Evolutionary conservation across 371 early-diverging fungal genomes (phyloP).

Genomic region (Mucor sp.): DNA sequence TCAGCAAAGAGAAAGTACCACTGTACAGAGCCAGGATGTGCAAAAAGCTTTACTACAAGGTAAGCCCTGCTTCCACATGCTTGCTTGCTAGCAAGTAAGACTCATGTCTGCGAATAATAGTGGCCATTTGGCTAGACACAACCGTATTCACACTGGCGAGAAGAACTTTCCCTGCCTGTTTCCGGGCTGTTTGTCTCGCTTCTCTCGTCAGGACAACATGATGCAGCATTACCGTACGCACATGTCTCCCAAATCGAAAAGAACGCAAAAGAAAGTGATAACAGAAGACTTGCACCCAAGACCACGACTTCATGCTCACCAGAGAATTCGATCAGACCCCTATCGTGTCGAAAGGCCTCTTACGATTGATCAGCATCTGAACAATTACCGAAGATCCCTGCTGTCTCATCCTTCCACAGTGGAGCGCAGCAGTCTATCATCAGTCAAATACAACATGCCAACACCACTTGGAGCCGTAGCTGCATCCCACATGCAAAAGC

Average conservation of each 20-base stretch:
- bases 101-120: constrained; percentile 30
- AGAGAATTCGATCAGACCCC: constrained; percentile 46
- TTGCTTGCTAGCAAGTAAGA: not conserved
- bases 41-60: constrained; percentile 58
- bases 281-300: constrained; percentile 37
- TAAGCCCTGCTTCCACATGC: constrained; percentile 7
- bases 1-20: constrained; percentile 46
- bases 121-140: constrained; percentile 87
- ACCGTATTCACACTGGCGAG: constrained; percentile 91
- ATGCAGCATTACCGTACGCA: constrained; percentile 90
- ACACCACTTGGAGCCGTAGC: constrained; percentile 24
- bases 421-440: constrained; percentile 4
- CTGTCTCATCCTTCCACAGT: not conserved
- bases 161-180: constrained; percentile 86
- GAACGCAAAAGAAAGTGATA: constrained; percentile 42
- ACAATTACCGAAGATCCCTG: constrained; percentile 40
- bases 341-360: constrained; percentile 42
- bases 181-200: constrained; percentile 79
- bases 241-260: constrained; percentile 73
- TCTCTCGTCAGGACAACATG: constrained; percentile 91
- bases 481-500: constrained; percentile 16
- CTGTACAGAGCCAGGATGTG: constrained; percentile 47
- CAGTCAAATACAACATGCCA: constrained; percentile 21
- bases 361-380: constrained; percentile 50
- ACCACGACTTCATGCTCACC: constrained; percentile 46